phyloP scores from a whole-genome alignment of 345 rosid genomes.

The Stellera chamaejasme region DNA sequence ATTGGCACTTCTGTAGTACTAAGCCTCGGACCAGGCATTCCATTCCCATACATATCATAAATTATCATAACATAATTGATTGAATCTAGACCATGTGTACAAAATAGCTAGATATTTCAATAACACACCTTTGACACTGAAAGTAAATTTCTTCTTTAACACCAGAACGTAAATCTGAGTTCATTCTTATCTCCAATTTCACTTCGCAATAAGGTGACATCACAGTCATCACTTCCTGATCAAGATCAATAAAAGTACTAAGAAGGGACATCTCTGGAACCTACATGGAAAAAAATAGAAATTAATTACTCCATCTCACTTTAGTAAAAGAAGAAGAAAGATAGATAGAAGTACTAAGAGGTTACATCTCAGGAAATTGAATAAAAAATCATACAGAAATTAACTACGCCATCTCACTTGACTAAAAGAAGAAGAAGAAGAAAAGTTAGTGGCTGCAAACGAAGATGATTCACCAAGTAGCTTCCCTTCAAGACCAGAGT shows the following conservation, averaged over 20 bases:
- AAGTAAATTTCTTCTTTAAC: slow-evolving; percentile 38
- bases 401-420: no score
- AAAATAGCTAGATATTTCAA: background rate
- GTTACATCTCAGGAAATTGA: background rate
- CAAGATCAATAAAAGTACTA: slow-evolving; percentile 58
- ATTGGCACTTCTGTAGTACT: no score
- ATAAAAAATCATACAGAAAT: background rate
- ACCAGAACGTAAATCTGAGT: slow-evolving; percentile 28
- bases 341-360: no score
- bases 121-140: slow-evolving; percentile 38
- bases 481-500: no score
- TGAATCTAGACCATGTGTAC: background rate
- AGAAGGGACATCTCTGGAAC: slow-evolving; percentile 85
- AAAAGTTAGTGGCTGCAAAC: no score
- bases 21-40: no score
- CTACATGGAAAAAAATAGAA: slow-evolving; percentile 28
- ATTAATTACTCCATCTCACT: slow-evolving; percentile 7
- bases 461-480: no score
- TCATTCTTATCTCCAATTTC: slow-evolving; percentile 52
- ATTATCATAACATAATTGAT: background rate
- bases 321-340: background rate
- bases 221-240: slow-evolving; percentile 42
- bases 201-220: slow-evolving; percentile 49
- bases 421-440: no score
- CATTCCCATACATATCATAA: no score